phyloP scores from a whole-genome alignment of 495 filamentous ascomycete genomes.

The Penicilliopsis zonata region DNA sequence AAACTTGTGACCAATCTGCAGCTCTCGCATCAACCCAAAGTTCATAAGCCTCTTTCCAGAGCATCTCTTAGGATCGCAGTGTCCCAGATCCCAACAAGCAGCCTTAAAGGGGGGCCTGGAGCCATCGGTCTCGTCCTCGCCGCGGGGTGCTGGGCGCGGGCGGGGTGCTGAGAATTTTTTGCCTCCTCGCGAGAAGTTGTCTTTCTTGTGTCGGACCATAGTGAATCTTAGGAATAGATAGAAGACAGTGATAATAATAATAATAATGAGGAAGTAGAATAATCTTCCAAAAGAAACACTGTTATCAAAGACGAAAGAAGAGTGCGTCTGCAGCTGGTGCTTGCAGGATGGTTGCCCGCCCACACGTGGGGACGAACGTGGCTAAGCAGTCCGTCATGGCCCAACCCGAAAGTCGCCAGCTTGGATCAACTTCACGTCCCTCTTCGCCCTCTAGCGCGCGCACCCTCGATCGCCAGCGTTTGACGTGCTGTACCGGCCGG shows the following conservation, averaged over 20 bases:
- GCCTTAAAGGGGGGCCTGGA: constrained; percentile 66
- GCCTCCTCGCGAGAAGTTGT: constrained; percentile 60
- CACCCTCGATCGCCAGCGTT: no score
- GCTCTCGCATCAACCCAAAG: constrained; percentile 84
- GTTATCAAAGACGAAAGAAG: no score
- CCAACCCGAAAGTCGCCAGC: constrained; percentile 5
- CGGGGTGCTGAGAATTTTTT: constrained; percentile 46
- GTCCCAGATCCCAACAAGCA: constrained; percentile 93
- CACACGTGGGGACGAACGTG: constrained; percentile 16
- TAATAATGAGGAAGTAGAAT: not conserved
- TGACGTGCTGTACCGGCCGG: no score
- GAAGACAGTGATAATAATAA: not conserved
- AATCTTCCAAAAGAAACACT: no score
- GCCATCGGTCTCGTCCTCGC: constrained; percentile 21
- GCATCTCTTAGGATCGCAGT: constrained; percentile 95
- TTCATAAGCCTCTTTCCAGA: constrained; percentile 90
- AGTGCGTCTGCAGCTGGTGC: no score
- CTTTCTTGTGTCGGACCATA: constrained; percentile 95
- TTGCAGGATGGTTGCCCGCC: no score
- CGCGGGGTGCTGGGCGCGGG: constrained; percentile 34
- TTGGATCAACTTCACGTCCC: constrained; percentile 6
- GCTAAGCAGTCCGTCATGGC: constrained; percentile 1
- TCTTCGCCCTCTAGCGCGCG: no score
- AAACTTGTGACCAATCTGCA: constrained; percentile 82
- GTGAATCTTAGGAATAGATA: not conserved